A percentile compares a stretch with the other conserved stretches of the same genome.
These are phyloP conservation scores for Dicorynia guianensis DNA, from an alignment of 306 rosid genomes.

Conservation along the genomic window DNA sequence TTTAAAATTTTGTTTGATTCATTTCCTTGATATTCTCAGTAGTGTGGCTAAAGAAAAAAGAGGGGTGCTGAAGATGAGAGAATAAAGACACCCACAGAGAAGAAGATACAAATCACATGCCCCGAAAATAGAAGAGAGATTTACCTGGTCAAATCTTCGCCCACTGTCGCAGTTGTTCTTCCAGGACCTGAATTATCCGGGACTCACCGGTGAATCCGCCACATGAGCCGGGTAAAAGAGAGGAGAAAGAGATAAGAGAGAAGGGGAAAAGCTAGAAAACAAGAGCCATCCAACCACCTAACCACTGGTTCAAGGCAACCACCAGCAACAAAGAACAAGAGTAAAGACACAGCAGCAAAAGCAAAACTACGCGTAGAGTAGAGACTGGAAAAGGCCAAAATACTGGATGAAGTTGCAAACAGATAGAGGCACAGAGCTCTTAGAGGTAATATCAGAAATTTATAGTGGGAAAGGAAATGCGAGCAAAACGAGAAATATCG, in stretches of 20 bases:
- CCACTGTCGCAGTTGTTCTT: background rate
- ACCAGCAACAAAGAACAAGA: constrained; percentile 41
- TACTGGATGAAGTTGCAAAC: background rate
- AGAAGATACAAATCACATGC: constrained; percentile 11
- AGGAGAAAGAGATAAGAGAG: constrained; percentile 17
- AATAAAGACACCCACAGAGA: background rate
- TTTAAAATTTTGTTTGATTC: background rate
- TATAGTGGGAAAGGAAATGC: constrained; percentile 4
- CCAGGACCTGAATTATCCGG: constrained; percentile 44
- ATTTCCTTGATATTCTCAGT: background rate
- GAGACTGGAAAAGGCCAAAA: background rate
- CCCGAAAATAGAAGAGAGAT: constrained; percentile 39
- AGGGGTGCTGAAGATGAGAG: background rate
- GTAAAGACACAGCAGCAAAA: constrained; percentile 43
- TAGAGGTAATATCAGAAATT: background rate
- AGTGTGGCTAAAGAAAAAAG: background rate
- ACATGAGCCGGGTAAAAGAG: constrained; percentile 46
- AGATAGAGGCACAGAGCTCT: background rate
- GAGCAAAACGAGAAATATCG: constrained; percentile 1
- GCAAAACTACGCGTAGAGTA: constrained; percentile 20
- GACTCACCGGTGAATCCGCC: constrained; percentile 58
- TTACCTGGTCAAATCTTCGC: constrained; percentile 12
- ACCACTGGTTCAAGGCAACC: constrained; percentile 57
- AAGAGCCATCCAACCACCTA: constrained; percentile 51
- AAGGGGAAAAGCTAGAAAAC: constrained; percentile 39